These are phyloP conservation scores for Nephelium lappaceum DNA, from an alignment of 345 rosid genomes.

Conservation along the genomic window DNA sequence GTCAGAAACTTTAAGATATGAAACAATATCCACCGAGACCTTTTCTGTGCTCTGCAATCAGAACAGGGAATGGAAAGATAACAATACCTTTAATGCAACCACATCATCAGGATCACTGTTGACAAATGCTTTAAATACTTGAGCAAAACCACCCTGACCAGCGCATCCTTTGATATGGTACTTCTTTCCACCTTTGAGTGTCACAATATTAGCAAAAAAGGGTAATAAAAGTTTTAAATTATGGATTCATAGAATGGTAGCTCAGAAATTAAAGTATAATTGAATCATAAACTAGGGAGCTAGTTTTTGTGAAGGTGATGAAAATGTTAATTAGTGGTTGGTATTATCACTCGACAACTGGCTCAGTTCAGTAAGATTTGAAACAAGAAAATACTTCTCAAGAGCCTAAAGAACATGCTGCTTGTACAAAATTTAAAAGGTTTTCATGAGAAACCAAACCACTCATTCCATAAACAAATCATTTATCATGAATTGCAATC, in stretches of 20 bases:
- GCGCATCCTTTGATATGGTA: constrained; percentile 98
- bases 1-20: constrained; percentile 27
- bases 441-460: constrained; percentile 2
- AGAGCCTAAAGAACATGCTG: not conserved
- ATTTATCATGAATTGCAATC: not conserved
- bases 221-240: not conserved
- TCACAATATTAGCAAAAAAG: constrained; percentile 16
- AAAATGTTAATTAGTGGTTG: not conserved
- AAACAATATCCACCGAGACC: constrained; percentile 6
- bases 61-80: not conserved
- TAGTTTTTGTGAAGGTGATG: not conserved
- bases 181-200: constrained; percentile 72
- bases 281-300: not conserved
- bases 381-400: not conserved
- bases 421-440: not conserved
- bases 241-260: not conserved
- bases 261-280: not conserved
- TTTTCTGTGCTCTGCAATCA: not conserved
- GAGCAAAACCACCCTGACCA: constrained; percentile 92
- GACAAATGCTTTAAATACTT: constrained; percentile 75
- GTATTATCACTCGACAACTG: not conserved
- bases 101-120: constrained; percentile 74
- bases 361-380: not conserved
- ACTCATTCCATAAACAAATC: not conserved
- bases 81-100: constrained; percentile 77